phyloP scores from a whole-genome alignment of 805 yeast genomes.

The Saccharomycopsis lassenensis region DNA sequence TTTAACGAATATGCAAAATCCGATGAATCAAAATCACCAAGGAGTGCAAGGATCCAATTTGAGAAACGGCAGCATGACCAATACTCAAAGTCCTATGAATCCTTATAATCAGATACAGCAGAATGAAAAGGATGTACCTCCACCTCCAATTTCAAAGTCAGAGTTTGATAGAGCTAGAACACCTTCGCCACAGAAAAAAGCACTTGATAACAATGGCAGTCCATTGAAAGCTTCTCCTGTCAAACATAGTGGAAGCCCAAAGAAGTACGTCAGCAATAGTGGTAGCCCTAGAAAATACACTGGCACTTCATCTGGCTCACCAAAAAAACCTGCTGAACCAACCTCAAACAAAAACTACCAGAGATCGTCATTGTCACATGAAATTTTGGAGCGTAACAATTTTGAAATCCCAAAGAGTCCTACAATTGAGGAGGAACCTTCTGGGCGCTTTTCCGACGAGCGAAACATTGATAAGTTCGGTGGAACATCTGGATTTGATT shows the following conservation, averaged over 20 bases:
- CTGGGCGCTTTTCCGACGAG: too few relatives aligned
- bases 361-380: conserved; percentile 9
- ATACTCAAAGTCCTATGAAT: conserved; percentile 1
- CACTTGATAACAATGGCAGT: background rate
- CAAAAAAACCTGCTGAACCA: background rate
- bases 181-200: conserved; percentile 10
- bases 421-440: conserved; percentile 3
- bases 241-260: conserved; percentile 1
- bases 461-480: too few relatives aligned
- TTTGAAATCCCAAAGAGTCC: conserved; percentile 1
- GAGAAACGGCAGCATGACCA: conserved; percentile 5
- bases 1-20: conserved; percentile 11
- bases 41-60: too few relatives aligned
- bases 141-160: conserved; percentile 7
- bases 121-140: too few relatives aligned
- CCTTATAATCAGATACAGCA: too few relatives aligned
- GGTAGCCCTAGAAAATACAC: background rate
- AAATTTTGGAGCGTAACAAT: conserved; percentile 2
- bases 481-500: too few relatives aligned
- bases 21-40: conserved; percentile 2
- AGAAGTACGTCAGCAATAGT: background rate
- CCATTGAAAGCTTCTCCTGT: background rate
- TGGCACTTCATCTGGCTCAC: background rate
- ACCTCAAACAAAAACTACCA: conserved; percentile 4
- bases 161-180: conserved; percentile 7